Conservation (phyloP, 148 eudicot species). For the Rhododendron molle region DNA sequence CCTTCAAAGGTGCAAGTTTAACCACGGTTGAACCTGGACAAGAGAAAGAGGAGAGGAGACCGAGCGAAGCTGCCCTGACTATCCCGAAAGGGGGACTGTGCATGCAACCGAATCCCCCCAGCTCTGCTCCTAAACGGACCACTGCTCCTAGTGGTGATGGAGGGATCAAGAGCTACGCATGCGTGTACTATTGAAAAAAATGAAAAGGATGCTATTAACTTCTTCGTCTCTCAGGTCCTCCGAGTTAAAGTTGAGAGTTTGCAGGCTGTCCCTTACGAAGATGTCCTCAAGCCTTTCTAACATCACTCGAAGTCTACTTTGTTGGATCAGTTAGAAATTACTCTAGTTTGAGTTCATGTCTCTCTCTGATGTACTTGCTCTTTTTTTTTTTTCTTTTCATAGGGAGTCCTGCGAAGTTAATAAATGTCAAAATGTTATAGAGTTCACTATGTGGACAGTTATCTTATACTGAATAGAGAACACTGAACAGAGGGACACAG, state of each 20-base stretch:
- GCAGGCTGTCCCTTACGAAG: background rate
- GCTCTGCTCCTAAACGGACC: background rate
- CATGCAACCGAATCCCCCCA: no score
- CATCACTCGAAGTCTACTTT: background rate
- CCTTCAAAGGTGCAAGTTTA: no score
- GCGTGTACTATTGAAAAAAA: background rate
- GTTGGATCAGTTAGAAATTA: background rate
- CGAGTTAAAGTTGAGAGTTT: background rate
- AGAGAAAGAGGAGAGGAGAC: no score
- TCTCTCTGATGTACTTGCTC: background rate
- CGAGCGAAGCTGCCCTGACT: background rate
- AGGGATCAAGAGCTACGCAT: background rate
- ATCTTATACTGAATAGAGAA: background rate
- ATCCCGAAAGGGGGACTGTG: background rate
- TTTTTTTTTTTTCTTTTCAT: background rate
- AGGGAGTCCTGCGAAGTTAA: no score
- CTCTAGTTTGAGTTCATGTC: background rate
- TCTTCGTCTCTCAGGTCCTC: background rate
- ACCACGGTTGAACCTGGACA: no score
- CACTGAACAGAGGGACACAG: background rate
- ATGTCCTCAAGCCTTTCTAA: background rate
- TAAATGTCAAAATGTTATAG: background rate
- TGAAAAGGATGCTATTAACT: background rate
- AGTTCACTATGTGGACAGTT: background rate
- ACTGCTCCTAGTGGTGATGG: background rate